phyloP scores from a whole-genome alignment of 2,329 filamentous ascomycete species.

The Penicillium sp. region DNA sequence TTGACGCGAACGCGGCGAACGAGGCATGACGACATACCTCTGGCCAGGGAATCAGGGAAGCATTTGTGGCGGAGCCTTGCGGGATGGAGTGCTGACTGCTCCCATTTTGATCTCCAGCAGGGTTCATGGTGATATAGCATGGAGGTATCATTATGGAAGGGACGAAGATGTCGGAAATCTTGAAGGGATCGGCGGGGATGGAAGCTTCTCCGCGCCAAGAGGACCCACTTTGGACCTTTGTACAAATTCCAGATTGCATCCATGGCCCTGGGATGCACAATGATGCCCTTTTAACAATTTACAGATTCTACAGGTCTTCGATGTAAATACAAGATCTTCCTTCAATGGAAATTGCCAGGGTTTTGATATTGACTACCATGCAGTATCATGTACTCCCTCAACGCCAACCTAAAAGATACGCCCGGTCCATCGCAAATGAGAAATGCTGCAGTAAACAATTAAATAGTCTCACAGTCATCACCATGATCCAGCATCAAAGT shows the following conservation, averaged over 20 bases:
- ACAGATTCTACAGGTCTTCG: neutral
- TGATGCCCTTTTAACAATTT: neutral
- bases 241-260: neutral
- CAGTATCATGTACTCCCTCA: neutral
- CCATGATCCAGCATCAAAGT: conserved; percentile 76
- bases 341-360: neutral
- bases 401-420: neutral
- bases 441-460: neutral
- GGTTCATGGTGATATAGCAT: conserved; percentile 7
- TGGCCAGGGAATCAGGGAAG: conserved; percentile 14
- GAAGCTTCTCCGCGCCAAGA: conserved; percentile 25
- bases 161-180: conserved; percentile 5
- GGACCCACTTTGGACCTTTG: neutral
- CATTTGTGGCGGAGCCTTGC: neutral
- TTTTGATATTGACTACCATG: neutral
- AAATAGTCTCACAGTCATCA: conserved; percentile 28
- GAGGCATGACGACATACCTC: conserved; percentile 21
- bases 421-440: neutral
- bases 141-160: conserved; percentile 1
- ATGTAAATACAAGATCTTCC: neutral
- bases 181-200: neutral
- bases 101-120: neutral
- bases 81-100: neutral
- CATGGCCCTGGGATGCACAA: neutral
- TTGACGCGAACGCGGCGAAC: neutral